Percentiles rank a stretch among this genome's conserved stretches.
Conservation (phyloP, 805 yeast species). For the Starmerella apicola region DNA sequence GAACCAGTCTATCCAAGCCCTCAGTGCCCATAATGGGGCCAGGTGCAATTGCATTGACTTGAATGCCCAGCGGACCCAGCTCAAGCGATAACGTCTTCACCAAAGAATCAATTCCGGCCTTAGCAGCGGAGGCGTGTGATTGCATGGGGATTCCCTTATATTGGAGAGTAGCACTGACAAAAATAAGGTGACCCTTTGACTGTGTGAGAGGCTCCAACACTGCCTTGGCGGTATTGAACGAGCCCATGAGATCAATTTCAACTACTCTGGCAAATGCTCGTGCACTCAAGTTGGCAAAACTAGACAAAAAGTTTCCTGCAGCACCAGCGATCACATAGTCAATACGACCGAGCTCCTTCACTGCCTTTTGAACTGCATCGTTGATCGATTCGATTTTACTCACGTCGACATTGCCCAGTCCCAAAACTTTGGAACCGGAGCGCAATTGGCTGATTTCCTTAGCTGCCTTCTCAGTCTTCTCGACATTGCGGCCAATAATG, state of each 20-base stretch:
- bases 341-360: conserved; percentile 56
- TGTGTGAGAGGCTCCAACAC: conserved; percentile 49
- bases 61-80: conserved; percentile 77
- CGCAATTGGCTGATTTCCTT: conserved; percentile 47
- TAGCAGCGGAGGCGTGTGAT: conserved; percentile 85
- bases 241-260: conserved; percentile 76
- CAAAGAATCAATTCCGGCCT: conserved; percentile 88
- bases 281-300: conserved; percentile 62
- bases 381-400: conserved; percentile 50
- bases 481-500: conserved; percentile 64
- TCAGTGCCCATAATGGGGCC: conserved; percentile 84
- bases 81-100: conserved; percentile 79
- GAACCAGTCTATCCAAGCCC: conserved; percentile 57
- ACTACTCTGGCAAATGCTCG: conserved; percentile 85
- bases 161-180: conserved; percentile 83
- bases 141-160: conserved; percentile 83
- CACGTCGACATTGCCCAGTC: conserved; percentile 66
- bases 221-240: conserved; percentile 83
- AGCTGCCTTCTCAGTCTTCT: conserved; percentile 57
- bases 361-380: conserved; percentile 54
- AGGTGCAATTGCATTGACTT: conserved; percentile 80
- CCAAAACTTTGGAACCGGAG: conserved; percentile 53
- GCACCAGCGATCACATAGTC: conserved; percentile 92
- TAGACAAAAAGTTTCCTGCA: conserved; percentile 83
- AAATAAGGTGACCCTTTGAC: conserved; percentile 59